Evolutionary conservation across 1,139 yeast species (phyloP).

Genomic region (Kodamaea suecica): DNA sequence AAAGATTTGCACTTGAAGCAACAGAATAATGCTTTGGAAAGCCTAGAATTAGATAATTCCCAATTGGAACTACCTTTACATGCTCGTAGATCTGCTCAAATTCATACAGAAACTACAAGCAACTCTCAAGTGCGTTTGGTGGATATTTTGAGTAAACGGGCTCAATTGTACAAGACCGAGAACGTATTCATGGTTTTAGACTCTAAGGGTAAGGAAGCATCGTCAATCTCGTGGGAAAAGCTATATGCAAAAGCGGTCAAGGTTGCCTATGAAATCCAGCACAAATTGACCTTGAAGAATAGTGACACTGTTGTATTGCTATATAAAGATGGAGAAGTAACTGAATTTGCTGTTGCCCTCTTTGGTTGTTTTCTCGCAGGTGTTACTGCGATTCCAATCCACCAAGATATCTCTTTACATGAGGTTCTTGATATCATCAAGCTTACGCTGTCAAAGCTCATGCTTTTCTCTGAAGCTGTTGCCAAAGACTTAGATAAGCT

Average conservation of each 20-base stretch:
- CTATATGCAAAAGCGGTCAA: constrained; percentile 79
- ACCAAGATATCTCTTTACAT: constrained; percentile 61
- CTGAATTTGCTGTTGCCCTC: constrained; percentile 81
- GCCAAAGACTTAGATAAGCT: constrained; percentile 66
- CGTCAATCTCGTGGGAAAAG: constrained; percentile 85
- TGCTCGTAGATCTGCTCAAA: constrained; percentile 46
- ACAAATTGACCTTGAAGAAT: constrained; percentile 63
- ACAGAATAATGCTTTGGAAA: constrained; percentile 23
- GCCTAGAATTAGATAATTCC: constrained; percentile 34
- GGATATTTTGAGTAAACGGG: constrained; percentile 69
- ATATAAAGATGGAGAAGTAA: constrained; percentile 79
- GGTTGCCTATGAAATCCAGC: constrained; percentile 82
- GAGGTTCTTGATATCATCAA: constrained; percentile 73
- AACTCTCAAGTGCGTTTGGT: constrained; percentile 41
- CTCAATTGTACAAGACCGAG: constrained; percentile 60
- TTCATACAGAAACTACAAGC: constrained; percentile 21
- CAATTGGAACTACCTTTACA: constrained; percentile 52
- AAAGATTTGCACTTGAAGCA: constrained; percentile 36
- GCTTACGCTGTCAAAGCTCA: constrained; percentile 72
- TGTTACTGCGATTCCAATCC: constrained; percentile 90
- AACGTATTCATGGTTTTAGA: constrained; percentile 74
- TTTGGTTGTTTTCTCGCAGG: constrained; percentile 94
- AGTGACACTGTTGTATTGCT: constrained; percentile 83
- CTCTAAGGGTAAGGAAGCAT: constrained; percentile 74
- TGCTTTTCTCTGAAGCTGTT: constrained; percentile 78